Evolutionary conservation across 345 rosid species (phyloP), one percentile per base, ranked within the genome.

Genomic region (Eucalyptus regnans): DNA sequence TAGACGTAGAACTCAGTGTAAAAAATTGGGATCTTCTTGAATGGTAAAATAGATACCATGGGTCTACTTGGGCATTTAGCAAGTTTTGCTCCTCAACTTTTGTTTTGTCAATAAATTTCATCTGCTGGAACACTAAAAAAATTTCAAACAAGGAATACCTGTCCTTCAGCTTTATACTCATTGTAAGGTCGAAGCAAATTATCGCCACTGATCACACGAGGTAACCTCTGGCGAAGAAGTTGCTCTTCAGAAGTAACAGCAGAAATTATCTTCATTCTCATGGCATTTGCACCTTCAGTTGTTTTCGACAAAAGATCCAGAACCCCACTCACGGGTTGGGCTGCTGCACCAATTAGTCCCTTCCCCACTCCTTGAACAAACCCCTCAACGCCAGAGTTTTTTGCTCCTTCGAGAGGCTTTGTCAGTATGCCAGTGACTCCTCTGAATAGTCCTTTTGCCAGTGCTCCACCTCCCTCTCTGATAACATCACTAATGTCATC

Each of bases 261-360:
- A 87, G 99, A 95, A 91, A 95, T 93, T 91, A 98, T 97, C 93
- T 98, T 97, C 98, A 97, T 97, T 92, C 99, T 94, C 97, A 98
- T 93, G 87, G 99, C 99, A 94, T 98, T 98, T 87, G 99, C 99
- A 89, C 99, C 99, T 94, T 98, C 99, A 20, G 99, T 98, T 90
- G 99, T 98, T 91, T 98, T 98, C 3, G 99, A 98, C 93, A 98
- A 91, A 92, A 98, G 98, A 95, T 98, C 99, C 92, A 97, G 91
- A 91, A 96, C 99, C 90, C 99, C 99, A 84, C 99, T 97, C 89
- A 98, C 99, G 49, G 99, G 99, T 91, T 98, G 99, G 85, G 99
- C 99, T 92, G 99, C 99, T 88, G 94, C 99, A 88, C 99, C 99
- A 27, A 97, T 96, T 90, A 96, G 91, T 90, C 99, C 99, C 93